Base-by-base conservation (phyloP, 805 yeast genomes). In the Hanseniaspora lindneri region DNA sequence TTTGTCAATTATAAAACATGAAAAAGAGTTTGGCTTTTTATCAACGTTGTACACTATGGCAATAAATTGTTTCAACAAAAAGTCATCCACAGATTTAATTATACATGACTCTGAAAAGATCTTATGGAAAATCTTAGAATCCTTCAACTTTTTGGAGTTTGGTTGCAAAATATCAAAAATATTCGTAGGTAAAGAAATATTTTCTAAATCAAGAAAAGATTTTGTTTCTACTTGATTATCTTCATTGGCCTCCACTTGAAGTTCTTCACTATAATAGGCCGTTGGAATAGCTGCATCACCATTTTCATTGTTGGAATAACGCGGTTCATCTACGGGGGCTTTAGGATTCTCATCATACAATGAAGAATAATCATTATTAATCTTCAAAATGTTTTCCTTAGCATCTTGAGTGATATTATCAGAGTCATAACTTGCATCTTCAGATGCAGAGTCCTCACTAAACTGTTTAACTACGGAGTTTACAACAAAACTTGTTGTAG, bases 1-100 rank as follows among this genome's bases (percentile, higher is more conserved):
- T 50, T 72, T 73, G 24, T 83, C 76, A 23, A 83, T 54, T 20
- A 81, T 63, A 3, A 77, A 66, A 3, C 80, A 70, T 48, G 75
- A 70, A n/a, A 77, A 64, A 47, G 69, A 70, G 19, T 65, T 61
- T 1, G 77, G 41, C 16, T 37, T 62, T 2, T 66, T 55, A 6
- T 67, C 66, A 49, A 73, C 70, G 53, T 74, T 72, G 55, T 71
- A 78, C 1, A 80, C 69, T 60, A 77, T 66, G 2, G 73, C 66
- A 16, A 73, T 49, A 11, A 77, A 57, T 14, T 70, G 62, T 1
- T 73, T 73, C 44, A 75, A 73, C 4, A 49, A 55, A 8, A 75
- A 58, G 7, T 54, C 54, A 53, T 80, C 85, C 34, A 58, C 51
- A 2, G 79, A 83, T 29, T 39, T 49, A 11, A 63, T 53, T 55